phyloP scores from a whole-genome alignment of 495 filamentous ascomycete species.

The Neurospora hispaniola region DNA sequence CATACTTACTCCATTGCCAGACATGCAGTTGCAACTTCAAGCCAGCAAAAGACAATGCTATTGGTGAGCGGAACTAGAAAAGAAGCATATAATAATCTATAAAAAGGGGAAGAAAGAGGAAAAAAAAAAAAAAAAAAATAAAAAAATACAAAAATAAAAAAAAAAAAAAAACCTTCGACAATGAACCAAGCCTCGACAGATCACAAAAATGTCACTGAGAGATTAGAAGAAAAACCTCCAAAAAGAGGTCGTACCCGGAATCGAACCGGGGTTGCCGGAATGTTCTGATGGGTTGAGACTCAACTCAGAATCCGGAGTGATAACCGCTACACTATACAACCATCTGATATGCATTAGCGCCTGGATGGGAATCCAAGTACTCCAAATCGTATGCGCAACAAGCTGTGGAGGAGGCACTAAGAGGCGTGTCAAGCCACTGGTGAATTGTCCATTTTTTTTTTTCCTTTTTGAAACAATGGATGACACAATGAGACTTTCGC shows the following conservation, averaged over 20 bases:
- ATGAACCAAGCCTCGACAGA: not conserved
- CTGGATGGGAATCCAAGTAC: not conserved
- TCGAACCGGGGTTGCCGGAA: slow-evolving; percentile 25
- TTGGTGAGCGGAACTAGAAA: not conserved
- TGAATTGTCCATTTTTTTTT: too few species aligned
- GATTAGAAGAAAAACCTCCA: not conserved
- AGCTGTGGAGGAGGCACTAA: not conserved
- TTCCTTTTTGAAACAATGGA: too few species aligned
- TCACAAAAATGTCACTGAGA: not conserved
- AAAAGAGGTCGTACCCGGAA: slow-evolving; percentile 23
- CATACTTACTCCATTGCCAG: not conserved
- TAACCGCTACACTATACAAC: slow-evolving; percentile 1
- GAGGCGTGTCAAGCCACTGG: not conserved
- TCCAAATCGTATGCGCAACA: not conserved
- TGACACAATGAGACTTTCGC: too few species aligned
- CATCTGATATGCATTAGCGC: not conserved
- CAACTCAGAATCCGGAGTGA: not conserved
- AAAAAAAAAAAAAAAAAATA: too few species aligned
- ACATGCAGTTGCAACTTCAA: not conserved
- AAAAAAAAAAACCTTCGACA: not conserved
- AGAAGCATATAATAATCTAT: too few species aligned
- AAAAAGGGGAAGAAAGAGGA: too few species aligned
- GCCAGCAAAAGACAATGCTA: not conserved
- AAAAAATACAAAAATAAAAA: too few species aligned
- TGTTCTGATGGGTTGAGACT: not conserved